Evolutionary conservation across 2,329 filamentous ascomycete genomes (phyloP).

Genomic region (Ophiocordyceps sinensis): DNA sequence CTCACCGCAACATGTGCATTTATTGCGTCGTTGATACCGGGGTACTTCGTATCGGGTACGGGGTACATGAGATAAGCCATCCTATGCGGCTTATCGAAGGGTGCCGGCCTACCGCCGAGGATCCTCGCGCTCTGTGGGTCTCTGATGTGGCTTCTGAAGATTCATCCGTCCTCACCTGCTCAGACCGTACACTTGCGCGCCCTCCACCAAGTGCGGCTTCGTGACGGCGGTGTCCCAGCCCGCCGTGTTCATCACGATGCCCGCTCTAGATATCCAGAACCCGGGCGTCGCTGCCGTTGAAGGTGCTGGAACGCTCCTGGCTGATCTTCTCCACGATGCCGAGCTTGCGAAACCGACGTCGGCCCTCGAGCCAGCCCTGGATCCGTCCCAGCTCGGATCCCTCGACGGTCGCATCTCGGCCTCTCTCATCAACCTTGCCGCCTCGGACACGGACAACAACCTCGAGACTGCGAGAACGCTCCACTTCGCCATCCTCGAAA

Average conservation of each 20-base stretch:
- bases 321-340: constrained; percentile 43
- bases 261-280: constrained; percentile 27
- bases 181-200: neutral
- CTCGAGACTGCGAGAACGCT: constrained; percentile 24
- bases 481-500: constrained; percentile 64
- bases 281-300: constrained; percentile 38
- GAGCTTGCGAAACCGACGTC: constrained; percentile 41
- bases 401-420: constrained; percentile 28
- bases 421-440: constrained; percentile 14
- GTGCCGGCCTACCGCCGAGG: too few species aligned
- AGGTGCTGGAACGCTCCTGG: constrained; percentile 37
- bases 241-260: constrained; percentile 25
- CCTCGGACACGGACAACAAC: constrained; percentile 14
- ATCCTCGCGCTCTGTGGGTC: too few species aligned
- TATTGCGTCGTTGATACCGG: too few species aligned
- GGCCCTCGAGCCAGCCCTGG: constrained; percentile 60
- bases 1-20: too few species aligned
- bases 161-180: too few species aligned
- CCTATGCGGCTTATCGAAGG: too few species aligned
- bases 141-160: too few species aligned
- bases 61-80: too few species aligned
- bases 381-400: constrained; percentile 48
- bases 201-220: neutral
- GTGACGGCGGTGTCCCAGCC: neutral
- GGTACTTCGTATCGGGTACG: too few species aligned